Evolutionary conservation across 495 filamentous ascomycete species (phyloP).

Genomic region (Neurospora sp.): DNA sequence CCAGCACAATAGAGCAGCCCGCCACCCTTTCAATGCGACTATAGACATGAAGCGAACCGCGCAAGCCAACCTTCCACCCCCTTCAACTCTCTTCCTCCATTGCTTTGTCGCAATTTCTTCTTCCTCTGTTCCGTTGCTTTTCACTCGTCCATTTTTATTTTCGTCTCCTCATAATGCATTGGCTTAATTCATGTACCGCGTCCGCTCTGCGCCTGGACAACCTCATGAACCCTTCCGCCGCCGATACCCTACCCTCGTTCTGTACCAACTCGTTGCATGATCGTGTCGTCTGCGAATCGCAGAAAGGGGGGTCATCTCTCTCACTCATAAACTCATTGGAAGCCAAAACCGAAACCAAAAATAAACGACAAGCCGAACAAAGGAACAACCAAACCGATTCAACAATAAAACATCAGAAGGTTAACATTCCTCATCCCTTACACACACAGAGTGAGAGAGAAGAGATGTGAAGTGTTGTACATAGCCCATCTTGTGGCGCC

Average conservation of each 20-base stretch:
- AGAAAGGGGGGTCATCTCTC: not conserved
- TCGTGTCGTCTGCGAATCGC: not conserved
- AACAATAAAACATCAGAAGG: not conserved
- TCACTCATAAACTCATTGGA: not conserved
- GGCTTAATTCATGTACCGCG: not conserved
- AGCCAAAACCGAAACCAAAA: not conserved
- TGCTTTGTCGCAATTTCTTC: constrained; percentile 7
- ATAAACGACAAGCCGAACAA: not conserved
- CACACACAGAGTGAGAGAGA: not conserved
- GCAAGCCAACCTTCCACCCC: constrained; percentile 13
- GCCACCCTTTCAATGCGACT: not conserved
- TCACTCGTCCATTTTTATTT: constrained; percentile 8
- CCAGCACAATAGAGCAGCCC: not conserved
- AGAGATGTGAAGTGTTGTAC: not conserved
- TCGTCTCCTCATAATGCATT: constrained; percentile 8
- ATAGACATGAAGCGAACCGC: not conserved
- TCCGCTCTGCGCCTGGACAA: not conserved
- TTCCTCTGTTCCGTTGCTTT: constrained; percentile 7
- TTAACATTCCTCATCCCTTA: not conserved
- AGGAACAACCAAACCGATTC: not conserved
- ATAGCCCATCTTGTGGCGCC: not conserved
- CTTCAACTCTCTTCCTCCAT: constrained; percentile 19
- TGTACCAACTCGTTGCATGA: not conserved
- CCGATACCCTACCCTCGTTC: not conserved
- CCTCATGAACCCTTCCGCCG: not conserved